Evolutionary conservation across 2,329 filamentous ascomycete genomes (phyloP), one percentile per base, ranked within the genome.

Genomic region (Cadophora gregata): DNA sequence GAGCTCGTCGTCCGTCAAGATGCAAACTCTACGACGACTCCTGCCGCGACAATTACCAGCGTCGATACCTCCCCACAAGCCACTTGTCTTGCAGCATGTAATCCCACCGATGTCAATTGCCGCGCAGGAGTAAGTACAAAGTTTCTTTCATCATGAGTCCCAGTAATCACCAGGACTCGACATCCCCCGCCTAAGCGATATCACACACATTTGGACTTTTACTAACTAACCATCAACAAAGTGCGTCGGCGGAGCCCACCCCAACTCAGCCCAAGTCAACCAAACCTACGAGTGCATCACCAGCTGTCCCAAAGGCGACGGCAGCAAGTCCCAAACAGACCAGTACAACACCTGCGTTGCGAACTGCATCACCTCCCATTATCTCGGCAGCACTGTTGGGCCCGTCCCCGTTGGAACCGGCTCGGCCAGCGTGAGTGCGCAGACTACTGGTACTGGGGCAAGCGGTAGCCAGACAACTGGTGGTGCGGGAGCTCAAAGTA

Each of bases 211-310:
- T 5, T 21, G 3, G 42, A 4, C 1, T 19, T n/a, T 1, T 21
- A 4, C 42, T 45, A 45, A 45, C 19, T 5, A 5, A n/a, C 42
- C n/a, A n/a, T n/a, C n/a, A n/a, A n/a, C 9, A 21, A 33, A 58
- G 21, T 62, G 59, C 21, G 59, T 62, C 19, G 59, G 59, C 2
- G 59, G 45, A 19, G 59, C 59, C 4, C 48, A 50, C 21, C 42
- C 59, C 24, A 62, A 62, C 45, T 25, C 45, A 4, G 45, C 27
- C 16, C 59, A 62, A 53, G 59, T 62, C 45, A 53, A 53, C 31
- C 58, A 62, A 36, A 62, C 59, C 19, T 51, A 62, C 29, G n/a
- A 36, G 5, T 62, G 59, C n/a, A 53, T 62, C 47, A 25, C 19
- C 59, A 31, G 9, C 3, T 62, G 59, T 42, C 59, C 59, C 7